Percentiles rank a stretch among this genome's conserved stretches.
Evolutionary conservation across 345 rosid species (phyloP).

Genomic region (Corymbia maculata): DNA sequence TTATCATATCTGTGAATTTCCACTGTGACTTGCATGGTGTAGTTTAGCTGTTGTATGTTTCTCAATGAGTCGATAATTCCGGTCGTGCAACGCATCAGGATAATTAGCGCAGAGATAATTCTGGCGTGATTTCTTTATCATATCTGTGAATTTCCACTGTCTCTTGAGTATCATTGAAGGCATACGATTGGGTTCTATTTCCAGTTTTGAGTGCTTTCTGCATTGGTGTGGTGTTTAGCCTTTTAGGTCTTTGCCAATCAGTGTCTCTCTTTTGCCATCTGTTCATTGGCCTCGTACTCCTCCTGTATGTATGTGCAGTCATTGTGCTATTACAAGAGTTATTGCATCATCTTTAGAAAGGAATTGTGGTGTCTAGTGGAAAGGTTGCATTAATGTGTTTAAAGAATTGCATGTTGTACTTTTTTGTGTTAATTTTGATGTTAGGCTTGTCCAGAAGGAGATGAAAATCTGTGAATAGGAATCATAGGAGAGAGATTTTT

Average conservation of each 20-base stretch:
- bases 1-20: neutral
- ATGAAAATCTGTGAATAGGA: neutral
- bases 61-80: neutral
- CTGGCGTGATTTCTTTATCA: neutral
- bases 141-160: neutral
- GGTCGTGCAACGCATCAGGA: neutral
- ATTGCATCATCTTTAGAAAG: neutral
- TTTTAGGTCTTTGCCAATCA: neutral
- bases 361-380: neutral
- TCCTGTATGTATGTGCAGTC: neutral
- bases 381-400: neutral
- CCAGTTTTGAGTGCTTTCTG: neutral
- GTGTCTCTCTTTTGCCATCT: neutral
- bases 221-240: neutral
- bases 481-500: neutral
- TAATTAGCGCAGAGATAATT: neutral
- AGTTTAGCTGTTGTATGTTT: neutral
- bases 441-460: neutral
- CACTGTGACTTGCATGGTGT: neutral
- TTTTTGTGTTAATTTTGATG: neutral
- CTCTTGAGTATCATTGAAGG: neutral
- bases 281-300: neutral
- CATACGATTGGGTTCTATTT: neutral
- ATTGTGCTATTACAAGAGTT: neutral
- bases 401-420: neutral